These are phyloP conservation scores for Diphasiastrum complanatum DNA, from an alignment of 83 land plant genomes.

Conservation along the genomic window DNA sequence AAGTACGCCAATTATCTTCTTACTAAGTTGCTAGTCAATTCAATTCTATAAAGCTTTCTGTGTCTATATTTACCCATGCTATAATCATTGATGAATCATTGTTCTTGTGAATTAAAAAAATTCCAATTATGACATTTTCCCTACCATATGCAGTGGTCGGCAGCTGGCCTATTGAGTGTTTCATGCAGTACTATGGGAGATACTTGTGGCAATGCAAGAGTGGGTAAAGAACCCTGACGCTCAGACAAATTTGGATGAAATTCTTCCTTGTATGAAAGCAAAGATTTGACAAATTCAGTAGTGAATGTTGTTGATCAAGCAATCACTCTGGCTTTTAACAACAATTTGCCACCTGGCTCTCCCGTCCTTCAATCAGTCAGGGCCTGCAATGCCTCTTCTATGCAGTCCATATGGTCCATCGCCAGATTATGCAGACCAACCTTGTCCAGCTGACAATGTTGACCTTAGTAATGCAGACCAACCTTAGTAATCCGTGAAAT, in stretches of 20 bases:
- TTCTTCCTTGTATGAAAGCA: slow-evolving; percentile 75
- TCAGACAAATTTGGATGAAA: slow-evolving; percentile 69
- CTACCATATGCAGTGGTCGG: too few species aligned
- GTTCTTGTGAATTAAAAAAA: too few species aligned
- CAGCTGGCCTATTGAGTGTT: too few species aligned
- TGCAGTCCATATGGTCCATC: slow-evolving; percentile 55
- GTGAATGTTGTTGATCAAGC: slow-evolving; percentile 53
- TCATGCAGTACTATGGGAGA: slow-evolving; percentile 61
- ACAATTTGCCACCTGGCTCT: slow-evolving; percentile 33
- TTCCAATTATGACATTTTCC: too few species aligned
- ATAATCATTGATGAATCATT: too few species aligned
- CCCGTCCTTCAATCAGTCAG: slow-evolving; percentile 66
- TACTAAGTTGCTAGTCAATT: too few species aligned
- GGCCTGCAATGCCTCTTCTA: slow-evolving; percentile 56
- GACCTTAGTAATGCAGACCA: slow-evolving; percentile 46
- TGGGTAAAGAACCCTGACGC: slow-evolving; percentile 82
- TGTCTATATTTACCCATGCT: too few species aligned
- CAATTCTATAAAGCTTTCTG: too few species aligned
- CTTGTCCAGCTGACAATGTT: slow-evolving; percentile 49
- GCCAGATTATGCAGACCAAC: slow-evolving; percentile 34
- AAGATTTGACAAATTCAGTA: slow-evolving; percentile 38
- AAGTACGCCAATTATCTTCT: too few species aligned
- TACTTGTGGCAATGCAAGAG: slow-evolving; percentile 87
- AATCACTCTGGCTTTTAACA: slow-evolving; percentile 42
- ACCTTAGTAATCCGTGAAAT: slow-evolving; percentile 39